Base-by-base conservation (phyloP, 2,329 filamentous ascomycete genomes). In the Trichocomaceae sp. region DNA sequence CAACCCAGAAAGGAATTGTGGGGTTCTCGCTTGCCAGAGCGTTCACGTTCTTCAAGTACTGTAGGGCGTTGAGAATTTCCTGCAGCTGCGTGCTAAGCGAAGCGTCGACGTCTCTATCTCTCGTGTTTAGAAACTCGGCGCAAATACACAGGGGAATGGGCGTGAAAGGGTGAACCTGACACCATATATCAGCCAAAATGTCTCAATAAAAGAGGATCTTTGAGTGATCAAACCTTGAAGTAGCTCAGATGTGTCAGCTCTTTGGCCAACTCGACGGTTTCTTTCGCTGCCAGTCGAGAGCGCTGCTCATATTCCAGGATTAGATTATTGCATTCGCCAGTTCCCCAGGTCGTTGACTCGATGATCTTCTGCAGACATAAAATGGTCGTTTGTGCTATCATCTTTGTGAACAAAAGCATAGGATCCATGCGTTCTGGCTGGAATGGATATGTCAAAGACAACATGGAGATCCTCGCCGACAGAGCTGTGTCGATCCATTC, bases 371-470 rank as follows among this genome's bases (percentile, higher is more conserved):
- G 57, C 15, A 60, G 50, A 20, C 57, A 59, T 15, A 61, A 15
- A 22, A 60, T 52, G 1, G 59, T 60, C 6, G 59, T 52, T 47
- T 61, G 59, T 3, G 54, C 57, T 13, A 60, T 50, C 55, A 61
- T 59, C 37, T 57, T 60, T 7, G 59, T 58, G 39, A 61, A 61
- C 8, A 61, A 48, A 2, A 61, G 54, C 59, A 61, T 59, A 15
- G 58, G 57, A 29, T 60, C 59, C 44, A 47, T 47, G n/a, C 52
- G 51, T 15, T 59, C 44, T 8, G 56, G 39, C 23, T 53, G 47
- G 35, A 54, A 55, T 10, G 59, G 59, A 35, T 60, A 60, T 17
- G 53, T 33, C n/a, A 56, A 47, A 15, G 54, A 52, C 13, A 61
- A 46, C 22, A 57, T 56, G 8, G 60, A 55, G 5, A 58, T 53